A percentile compares a stretch with the other conserved stretches of the same genome.
These are phyloP conservation scores for Polytrichum formosum DNA, from an alignment of 225 moss, liverwort and hornwort species.

Conservation along the genomic window DNA sequence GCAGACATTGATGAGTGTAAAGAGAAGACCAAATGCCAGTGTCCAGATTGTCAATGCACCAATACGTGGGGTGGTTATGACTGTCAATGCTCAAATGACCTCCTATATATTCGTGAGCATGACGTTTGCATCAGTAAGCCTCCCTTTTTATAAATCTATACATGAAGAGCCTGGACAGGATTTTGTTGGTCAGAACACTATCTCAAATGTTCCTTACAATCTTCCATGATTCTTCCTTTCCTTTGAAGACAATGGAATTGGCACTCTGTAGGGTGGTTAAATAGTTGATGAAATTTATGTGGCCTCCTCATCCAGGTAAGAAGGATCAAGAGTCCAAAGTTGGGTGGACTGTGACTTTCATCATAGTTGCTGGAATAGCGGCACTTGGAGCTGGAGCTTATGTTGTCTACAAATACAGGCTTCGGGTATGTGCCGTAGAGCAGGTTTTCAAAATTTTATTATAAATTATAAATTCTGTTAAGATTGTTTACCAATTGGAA, in stretches of 20 bases:
- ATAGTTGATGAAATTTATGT: too few species aligned
- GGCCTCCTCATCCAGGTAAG: conserved; percentile 26
- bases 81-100: conserved; percentile 73
- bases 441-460: too few species aligned
- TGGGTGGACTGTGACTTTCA: conserved; percentile 59
- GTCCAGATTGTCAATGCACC: conserved; percentile 70
- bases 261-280: background rate
- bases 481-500: too few species aligned
- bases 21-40: conserved; percentile 64
- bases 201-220: too few species aligned
- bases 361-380: conserved; percentile 36
- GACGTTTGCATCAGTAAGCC: conserved; percentile 81
- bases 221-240: background rate
- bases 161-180: too few species aligned
- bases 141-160: background rate
- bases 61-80: conserved; percentile 83
- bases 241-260: background rate
- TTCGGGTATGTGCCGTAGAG: conserved; percentile 38
- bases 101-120: conserved; percentile 78
- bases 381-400: conserved; percentile 44
- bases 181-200: too few species aligned
- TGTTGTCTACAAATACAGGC: conserved; percentile 78
- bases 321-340: conserved; percentile 35
- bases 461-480: too few species aligned
- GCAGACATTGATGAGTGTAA: conserved; percentile 72